These are phyloP conservation scores for Sporothrix curviconia DNA, from an alignment of 2,329 filamentous ascomycete genomes.

Conservation along the genomic window DNA sequence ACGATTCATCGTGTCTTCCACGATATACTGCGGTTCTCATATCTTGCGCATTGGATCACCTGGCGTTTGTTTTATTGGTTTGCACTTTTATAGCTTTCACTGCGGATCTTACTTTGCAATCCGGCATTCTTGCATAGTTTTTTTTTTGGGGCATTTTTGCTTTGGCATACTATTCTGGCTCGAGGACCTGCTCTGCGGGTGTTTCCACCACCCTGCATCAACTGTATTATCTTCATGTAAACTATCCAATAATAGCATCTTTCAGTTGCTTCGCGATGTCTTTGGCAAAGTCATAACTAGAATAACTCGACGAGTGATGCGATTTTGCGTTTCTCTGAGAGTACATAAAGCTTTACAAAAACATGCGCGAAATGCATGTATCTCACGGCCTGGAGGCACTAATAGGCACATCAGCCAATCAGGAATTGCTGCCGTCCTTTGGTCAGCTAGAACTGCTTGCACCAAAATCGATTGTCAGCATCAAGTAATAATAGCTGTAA, in stretches of 20 bases:
- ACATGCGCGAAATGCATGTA: background rate
- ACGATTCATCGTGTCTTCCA: background rate
- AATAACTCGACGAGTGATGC: too few species aligned
- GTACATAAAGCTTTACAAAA: background rate
- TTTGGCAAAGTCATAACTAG: too few species aligned
- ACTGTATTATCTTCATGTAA: too few species aligned
- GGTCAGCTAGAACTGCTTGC: background rate
- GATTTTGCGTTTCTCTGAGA: background rate
- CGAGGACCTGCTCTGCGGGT: too few species aligned
- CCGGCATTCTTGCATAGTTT: background rate
- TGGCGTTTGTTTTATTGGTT: background rate
- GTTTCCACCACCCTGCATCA: too few species aligned
- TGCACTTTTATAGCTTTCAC: too few species aligned
- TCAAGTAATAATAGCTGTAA: slow-evolving; percentile 9
- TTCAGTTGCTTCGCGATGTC: too few species aligned
- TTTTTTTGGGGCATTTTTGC: background rate
- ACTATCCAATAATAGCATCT: too few species aligned
- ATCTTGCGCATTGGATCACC: background rate
- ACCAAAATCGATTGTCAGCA: slow-evolving; percentile 11
- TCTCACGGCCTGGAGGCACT: background rate
- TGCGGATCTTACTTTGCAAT: background rate
- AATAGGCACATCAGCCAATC: background rate
- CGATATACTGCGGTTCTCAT: background rate
- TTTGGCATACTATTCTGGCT: slow-evolving; percentile 1
- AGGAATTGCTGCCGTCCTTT: background rate